Evolutionary conservation across 202 grass and related monocot genomes (phyloP).

Genomic region (Schoenoplectus tabernaemontani): DNA sequence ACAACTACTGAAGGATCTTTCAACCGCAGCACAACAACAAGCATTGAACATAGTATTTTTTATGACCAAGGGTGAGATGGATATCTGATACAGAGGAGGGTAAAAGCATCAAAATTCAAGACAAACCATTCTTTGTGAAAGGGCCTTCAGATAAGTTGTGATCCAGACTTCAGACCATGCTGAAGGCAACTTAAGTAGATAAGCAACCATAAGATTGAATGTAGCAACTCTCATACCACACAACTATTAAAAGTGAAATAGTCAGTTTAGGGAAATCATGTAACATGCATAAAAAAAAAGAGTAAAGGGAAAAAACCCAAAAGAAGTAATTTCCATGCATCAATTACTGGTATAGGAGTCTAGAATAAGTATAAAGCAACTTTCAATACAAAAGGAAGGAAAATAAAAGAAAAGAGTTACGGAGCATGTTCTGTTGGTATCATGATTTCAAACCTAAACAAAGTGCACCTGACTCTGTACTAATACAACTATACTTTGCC

Average conservation of each 20-base stretch:
- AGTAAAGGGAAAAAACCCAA: not conserved
- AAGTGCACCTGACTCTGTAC: not conserved
- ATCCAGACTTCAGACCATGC: not conserved
- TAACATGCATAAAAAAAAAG: not conserved
- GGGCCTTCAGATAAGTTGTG: not conserved
- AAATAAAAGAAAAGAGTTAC: not conserved
- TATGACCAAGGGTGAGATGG: not conserved
- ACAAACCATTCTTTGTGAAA: not conserved
- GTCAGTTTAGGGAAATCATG: not conserved
- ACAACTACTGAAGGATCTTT: not conserved
- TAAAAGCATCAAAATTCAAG: not conserved
- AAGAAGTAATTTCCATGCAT: not conserved
- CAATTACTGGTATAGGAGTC: not conserved
- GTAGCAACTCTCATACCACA: not conserved
- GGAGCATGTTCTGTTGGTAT: not conserved
- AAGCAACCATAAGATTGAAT: not conserved
- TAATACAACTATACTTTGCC: too few species aligned
- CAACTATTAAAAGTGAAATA: not conserved
- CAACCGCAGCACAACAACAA: not conserved
- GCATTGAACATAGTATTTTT: not conserved
- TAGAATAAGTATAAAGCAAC: not conserved
- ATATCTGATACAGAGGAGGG: not conserved
- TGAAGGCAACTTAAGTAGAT: not conserved
- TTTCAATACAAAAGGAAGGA: too few species aligned
- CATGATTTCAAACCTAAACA: not conserved